Base-by-base conservation (phyloP, 1,139 yeast species). In the Tardiomyces blankii region DNA sequence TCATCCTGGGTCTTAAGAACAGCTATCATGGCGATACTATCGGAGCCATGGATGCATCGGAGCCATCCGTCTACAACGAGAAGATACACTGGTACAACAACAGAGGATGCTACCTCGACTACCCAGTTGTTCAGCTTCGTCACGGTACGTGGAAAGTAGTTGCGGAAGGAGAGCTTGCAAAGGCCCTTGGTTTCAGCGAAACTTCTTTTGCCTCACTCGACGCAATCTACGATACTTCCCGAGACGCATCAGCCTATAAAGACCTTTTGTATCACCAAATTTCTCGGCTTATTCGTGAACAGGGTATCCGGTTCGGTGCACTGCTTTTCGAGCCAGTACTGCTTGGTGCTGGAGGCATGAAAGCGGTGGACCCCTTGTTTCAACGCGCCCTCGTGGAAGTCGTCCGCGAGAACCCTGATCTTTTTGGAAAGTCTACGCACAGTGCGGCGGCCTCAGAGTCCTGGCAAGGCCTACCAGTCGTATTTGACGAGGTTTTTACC, bases 271-370 rank as follows among this genome's bases (percentile, higher is more conserved):
- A 13, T 12, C n/a, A 11, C 35, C 9, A 30, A 13, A 13, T 30
- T 5, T 13, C n/a, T 3, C n/a, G 16, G 5, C 16, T 30, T 12
- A 54, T 18, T 56, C 58, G 1, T 4, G 40, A 38, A 9, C 19
- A 44, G 7, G 59, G 58, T 11, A 48, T 48, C 8, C 50, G 49
- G 19, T 58, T 58, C 43, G 63, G 62, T 7, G 62, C 63, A 1
- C 48, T 59, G 23, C 41, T 59, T 27, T 45, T 59, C 42, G 63
- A 59, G 43, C 61, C 62, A 2, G 51, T 58, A 2, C 42, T 59
- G 16, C 47, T 58, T 4, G 63, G 63, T 19, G 63, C 63, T 1
- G 63, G 63, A 8, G 63, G 63, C 18, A 59, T 59, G 63, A 45
- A 53, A n/a, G 52, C 55, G 9, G 55, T 53, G 6, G 63, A 59